These are phyloP conservation scores for Acacia crassicarpa DNA, from an alignment of 306 rosid species.

Conservation along the genomic window DNA sequence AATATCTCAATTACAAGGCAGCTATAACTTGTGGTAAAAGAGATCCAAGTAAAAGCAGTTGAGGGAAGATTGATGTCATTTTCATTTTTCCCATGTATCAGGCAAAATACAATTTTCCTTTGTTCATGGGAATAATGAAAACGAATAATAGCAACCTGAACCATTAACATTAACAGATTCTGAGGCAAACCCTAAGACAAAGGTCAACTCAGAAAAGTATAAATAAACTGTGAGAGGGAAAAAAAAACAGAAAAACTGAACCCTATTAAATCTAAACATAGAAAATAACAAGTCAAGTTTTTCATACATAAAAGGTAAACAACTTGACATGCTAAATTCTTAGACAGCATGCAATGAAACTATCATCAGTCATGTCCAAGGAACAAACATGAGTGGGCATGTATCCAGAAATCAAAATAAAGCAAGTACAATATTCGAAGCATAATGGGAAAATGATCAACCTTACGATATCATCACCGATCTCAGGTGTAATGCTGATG, in stretches of 20 bases:
- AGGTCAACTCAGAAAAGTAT: neutral
- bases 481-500: slow-evolving; percentile 93
- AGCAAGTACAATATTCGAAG: slow-evolving; percentile 11
- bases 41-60: neutral
- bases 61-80: neutral
- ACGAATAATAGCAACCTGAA: neutral
- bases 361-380: slow-evolving; percentile 19
- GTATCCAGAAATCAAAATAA: slow-evolving; percentile 20
- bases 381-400: slow-evolving; percentile 19
- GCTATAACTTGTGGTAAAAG: neutral
- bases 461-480: slow-evolving; percentile 98
- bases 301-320: neutral
- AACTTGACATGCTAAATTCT: slow-evolving; percentile 12
- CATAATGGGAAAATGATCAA: slow-evolving; percentile 44
- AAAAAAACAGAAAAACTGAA: neutral
- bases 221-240: neutral
- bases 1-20: neutral
- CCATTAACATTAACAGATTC: neutral
- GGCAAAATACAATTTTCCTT: neutral
- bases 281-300: neutral
- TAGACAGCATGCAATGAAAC: slow-evolving; percentile 7
- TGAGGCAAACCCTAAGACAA: neutral
- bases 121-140: neutral
- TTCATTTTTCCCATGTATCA: neutral
- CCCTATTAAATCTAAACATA: neutral